Conservation (phyloP, 2,329 filamentous ascomycete genomes). For the Colletotrichum aenigma region DNA sequence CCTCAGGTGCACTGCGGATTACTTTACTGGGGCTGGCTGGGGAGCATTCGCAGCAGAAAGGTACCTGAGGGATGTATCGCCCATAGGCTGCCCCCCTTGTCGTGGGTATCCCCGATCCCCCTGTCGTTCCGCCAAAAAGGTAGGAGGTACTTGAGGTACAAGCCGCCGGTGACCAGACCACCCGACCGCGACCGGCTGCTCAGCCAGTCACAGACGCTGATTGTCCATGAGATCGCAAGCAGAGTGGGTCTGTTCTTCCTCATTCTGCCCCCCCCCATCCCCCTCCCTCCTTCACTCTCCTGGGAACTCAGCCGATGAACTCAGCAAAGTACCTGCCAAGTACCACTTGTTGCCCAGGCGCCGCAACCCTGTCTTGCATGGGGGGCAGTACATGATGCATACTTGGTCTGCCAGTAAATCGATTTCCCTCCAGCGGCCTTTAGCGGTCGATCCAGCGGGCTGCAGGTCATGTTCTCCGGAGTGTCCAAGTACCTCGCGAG, state of each 20-base stretch:
- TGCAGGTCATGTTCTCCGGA: neutral
- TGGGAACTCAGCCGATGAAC: conserved; percentile 18
- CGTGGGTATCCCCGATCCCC: neutral
- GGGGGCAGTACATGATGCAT: neutral
- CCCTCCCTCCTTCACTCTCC: neutral
- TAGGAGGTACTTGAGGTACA: conserved; percentile 10
- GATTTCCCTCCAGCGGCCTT: neutral
- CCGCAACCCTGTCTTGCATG: conserved; percentile 15
- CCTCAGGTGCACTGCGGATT: neutral
- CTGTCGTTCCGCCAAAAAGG: conserved; percentile 4
- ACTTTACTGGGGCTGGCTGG: neutral
- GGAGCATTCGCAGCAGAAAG: neutral
- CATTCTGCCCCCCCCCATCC: neutral
- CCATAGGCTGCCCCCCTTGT: neutral
- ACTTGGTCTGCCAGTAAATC: neutral
- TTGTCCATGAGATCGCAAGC: conserved; percentile 13
- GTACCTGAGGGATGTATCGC: neutral
- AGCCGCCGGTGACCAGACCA: neutral
- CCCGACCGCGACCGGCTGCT: neutral
- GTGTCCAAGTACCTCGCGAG: neutral
- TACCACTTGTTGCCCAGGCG: conserved; percentile 13
- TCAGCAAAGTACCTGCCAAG: conserved; percentile 18
- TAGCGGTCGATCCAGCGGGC: neutral
- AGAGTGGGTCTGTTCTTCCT: conserved; percentile 9
- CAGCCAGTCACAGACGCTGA: conserved; percentile 14